Conservation (phyloP, 192 early-diverging fungal species). For the Linnemannia hyalina region DNA sequence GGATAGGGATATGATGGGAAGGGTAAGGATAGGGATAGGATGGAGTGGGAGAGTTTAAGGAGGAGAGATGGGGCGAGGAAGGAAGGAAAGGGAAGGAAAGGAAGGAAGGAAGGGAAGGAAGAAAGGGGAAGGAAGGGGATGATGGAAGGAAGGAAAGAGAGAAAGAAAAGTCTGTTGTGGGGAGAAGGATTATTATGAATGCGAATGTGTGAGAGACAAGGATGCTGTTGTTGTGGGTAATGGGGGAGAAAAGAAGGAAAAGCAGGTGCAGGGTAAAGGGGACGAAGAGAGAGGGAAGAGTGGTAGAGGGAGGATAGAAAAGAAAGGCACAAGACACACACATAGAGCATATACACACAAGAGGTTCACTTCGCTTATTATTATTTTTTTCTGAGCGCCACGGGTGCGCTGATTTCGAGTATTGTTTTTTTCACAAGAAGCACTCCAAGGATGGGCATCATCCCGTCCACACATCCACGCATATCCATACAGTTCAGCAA, state of each 20-base stretch:
- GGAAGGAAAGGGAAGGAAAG: background rate
- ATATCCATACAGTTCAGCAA: background rate
- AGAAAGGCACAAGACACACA: background rate
- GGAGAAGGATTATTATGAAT: too few species aligned
- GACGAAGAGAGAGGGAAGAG: background rate
- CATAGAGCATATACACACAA: background rate
- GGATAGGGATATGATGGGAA: background rate
- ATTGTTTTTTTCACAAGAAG: background rate
- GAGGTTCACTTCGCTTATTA: too few species aligned
- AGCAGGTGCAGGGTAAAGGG: too few species aligned
- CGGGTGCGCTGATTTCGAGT: too few species aligned
- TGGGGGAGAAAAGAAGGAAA: too few species aligned
- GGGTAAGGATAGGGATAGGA: background rate
- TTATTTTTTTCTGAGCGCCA: too few species aligned
- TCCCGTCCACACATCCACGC: background rate
- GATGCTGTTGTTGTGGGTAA: too few species aligned
- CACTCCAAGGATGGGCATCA: constrained; percentile 1
- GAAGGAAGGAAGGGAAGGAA: background rate
- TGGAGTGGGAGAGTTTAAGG: background rate
- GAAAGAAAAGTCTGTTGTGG: too few species aligned
- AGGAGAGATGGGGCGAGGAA: background rate
- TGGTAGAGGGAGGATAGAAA: background rate
- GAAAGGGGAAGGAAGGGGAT: background rate
- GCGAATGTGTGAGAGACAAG: too few species aligned
- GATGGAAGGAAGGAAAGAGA: background rate